Conservation (phyloP, 768 basidiomycete genomes). For the Tylopilus rubrobrunneus region DNA sequence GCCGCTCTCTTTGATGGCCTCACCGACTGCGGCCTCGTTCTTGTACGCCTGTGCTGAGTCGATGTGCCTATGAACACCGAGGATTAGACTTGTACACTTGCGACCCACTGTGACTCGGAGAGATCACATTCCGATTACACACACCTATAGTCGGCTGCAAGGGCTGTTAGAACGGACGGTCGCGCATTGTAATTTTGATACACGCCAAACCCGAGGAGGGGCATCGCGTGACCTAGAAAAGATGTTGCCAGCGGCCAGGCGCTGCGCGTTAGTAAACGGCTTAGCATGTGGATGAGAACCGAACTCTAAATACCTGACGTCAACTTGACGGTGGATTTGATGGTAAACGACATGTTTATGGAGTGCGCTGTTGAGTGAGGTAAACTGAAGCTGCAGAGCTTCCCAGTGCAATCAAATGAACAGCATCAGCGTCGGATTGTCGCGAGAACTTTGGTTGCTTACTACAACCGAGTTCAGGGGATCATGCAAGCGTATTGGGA, state of each 20-base stretch:
- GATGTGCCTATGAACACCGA: constrained; percentile 47
- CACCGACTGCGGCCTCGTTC: constrained; percentile 61
- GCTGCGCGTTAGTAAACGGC: background rate
- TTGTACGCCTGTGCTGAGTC: constrained; percentile 70
- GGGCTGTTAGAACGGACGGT: constrained; percentile 55
- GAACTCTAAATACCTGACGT: constrained; percentile 32
- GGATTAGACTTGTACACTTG: background rate
- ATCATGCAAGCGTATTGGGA: background rate
- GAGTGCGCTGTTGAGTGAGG: constrained; percentile 12
- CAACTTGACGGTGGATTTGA: constrained; percentile 31
- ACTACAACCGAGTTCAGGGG: too few species aligned
- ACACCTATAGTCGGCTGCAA: constrained; percentile 64
- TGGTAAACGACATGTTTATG: constrained; percentile 24
- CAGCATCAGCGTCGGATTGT: constrained; percentile 3
- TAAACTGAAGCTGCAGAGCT: background rate
- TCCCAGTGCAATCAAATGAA: constrained; percentile 4
- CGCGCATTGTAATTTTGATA: constrained; percentile 60
- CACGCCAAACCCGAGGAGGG: constrained; percentile 67
- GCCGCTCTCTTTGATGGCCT: constrained; percentile 54
- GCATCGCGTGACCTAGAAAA: constrained; percentile 50
- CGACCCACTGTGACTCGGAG: background rate
- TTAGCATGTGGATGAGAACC: background rate
- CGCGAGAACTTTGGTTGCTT: background rate
- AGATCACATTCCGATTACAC: background rate
- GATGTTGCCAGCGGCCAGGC: background rate